Base-by-base conservation (phyloP, 805 yeast species). In the Groenewaldozyma tartarivorans region DNA sequence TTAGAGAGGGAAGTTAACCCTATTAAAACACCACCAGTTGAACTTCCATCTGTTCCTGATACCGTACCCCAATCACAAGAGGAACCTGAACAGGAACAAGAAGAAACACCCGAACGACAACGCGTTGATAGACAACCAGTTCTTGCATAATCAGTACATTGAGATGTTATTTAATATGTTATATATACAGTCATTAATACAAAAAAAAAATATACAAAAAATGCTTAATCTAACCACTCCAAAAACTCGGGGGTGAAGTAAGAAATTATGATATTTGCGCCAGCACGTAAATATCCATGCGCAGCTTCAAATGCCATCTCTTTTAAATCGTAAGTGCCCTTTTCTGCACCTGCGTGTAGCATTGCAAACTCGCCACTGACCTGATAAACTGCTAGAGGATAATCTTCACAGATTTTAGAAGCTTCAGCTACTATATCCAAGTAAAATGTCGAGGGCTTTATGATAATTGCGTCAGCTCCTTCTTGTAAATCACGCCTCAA, bases 261-360 rank as follows among this genome's bases (percentile, higher is more conserved):
- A 37, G 94, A 77, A 52, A 92, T 87, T 45, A 92, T 77, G 52
- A 92, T 65, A 55, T 87, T 77, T 13, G 97, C 97, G 44, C 98
- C 98, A 1, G 98, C 98, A 61, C 98, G 76, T 46, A 90, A 70
- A 55, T 84, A 80, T 1, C 98, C 96, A 47, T 84, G 71, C 53
- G 92, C 95, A 36, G 92, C 67, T 66, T 92, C 98, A 54, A 82
- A 83, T 0, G 72, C 75, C 71, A 77, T 62, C 43, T 77, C 62
- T 63, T 84, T 81, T 62, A 92, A 72, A 60, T 90, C 96, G 46
- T 81, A 83, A 45, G 88, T 73, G 30, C 94, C 94, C 69, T 87
- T 87, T 55, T 87, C 96, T 22, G 96, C 96, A 40, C 96, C 97
- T 5, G 98, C 98, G 57, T 88, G 95, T 48, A 92, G 63, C 98